Evolutionary conservation across 108 stramenopile species (phyloP).

Genomic region (Skeletonema tropicum): DNA sequence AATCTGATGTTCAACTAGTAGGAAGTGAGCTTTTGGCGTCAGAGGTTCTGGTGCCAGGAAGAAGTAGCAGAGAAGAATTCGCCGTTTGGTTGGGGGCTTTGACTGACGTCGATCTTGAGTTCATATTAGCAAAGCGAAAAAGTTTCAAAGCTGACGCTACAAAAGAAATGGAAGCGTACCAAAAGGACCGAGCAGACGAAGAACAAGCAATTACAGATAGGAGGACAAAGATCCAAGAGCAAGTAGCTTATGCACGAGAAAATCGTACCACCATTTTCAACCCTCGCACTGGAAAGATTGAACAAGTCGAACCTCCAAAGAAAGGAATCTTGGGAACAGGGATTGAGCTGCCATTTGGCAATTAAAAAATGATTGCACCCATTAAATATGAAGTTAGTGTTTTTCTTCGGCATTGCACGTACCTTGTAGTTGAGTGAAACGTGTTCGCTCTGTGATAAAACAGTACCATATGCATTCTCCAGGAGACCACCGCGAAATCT

Average conservation of each 20-base stretch:
- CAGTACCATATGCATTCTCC: no score
- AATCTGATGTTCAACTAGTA: constrained; percentile 74
- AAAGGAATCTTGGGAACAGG: constrained; percentile 24
- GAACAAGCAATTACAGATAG: constrained; percentile 49
- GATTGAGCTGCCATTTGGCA: constrained; percentile 30
- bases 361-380: not conserved
- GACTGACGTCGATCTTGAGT: constrained; percentile 70
- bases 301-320: constrained; percentile 36
- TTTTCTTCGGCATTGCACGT: not conserved
- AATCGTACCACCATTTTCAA: constrained; percentile 78
- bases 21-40: constrained; percentile 82
- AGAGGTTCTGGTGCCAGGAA: constrained; percentile 70
- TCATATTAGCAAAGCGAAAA: constrained; percentile 68
- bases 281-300: constrained; percentile 71
- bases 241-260: constrained; percentile 67
- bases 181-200: constrained; percentile 49
- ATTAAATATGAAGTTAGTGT: not conserved
- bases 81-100: constrained; percentile 80
- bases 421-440: no score
- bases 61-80: constrained; percentile 75
- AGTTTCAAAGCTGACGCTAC: constrained; percentile 59
- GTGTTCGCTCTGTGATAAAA: no score
- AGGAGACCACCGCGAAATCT: no score
- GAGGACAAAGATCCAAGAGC: constrained; percentile 62
- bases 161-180: constrained; percentile 52